These are phyloP conservation scores for Berberis thunbergii DNA, from an alignment of 164 flowering plant species.

Conservation along the genomic window DNA sequence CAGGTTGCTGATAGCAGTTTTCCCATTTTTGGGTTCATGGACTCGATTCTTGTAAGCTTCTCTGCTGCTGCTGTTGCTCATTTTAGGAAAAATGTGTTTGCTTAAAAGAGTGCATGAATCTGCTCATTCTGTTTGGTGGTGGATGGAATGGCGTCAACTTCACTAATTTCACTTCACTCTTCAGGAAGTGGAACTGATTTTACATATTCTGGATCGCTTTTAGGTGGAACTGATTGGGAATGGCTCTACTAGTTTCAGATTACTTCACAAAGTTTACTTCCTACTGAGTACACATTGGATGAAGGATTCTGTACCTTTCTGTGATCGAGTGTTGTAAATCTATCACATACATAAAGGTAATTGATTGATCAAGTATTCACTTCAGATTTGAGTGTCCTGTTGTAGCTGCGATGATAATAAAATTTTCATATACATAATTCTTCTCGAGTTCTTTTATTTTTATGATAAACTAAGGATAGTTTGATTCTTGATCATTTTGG, in stretches of 20 bases:
- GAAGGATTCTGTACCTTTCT: too few relatives aligned
- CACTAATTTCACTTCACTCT: background rate
- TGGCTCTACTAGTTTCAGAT: background rate
- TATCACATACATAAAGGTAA: too few relatives aligned
- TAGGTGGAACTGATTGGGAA: background rate
- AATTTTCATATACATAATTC: too few relatives aligned
- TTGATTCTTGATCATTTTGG: too few relatives aligned
- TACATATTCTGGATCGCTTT: background rate
- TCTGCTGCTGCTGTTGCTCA: background rate
- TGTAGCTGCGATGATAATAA: too few relatives aligned
- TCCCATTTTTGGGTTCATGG: slow-evolving; percentile 83
- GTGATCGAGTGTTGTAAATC: too few relatives aligned
- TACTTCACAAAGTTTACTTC: background rate
- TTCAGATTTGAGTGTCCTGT: too few relatives aligned
- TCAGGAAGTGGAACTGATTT: background rate
- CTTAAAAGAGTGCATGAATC: background rate
- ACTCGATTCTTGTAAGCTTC: slow-evolving; percentile 31
- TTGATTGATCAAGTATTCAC: too few relatives aligned
- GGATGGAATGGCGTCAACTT: background rate
- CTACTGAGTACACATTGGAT: too few relatives aligned
- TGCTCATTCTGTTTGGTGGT: background rate
- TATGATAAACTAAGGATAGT: too few relatives aligned
- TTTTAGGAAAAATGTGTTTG: background rate
- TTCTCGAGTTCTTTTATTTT: too few relatives aligned
- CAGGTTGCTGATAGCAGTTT: slow-evolving; percentile 59